phyloP scores from a whole-genome alignment of 1,139 yeast genomes.

The Yamadazyma diddensiae region DNA sequence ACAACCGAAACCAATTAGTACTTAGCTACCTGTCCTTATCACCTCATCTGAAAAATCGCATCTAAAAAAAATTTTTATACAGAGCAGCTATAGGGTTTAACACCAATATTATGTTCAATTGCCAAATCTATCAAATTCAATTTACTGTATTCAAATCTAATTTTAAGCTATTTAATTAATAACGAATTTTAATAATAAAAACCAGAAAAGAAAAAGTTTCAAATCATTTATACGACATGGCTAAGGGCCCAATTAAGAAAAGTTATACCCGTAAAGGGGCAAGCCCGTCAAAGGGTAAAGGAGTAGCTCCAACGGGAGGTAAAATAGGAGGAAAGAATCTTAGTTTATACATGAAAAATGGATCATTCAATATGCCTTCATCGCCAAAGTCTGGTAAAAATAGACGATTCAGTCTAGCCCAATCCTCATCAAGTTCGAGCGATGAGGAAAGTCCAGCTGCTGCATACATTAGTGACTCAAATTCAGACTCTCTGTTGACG shows the following conservation, averaged over 20 bases:
- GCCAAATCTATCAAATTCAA: no score
- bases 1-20: no score
- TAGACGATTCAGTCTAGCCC: constrained; percentile 45
- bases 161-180: no score
- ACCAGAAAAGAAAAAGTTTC: not conserved
- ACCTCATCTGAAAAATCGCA: no score
- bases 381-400: constrained; percentile 1
- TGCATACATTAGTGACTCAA: constrained; percentile 15
- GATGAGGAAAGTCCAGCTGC: constrained; percentile 12
- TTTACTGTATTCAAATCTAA: no score
- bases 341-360: constrained; percentile 22
- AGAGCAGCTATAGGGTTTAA: no score
- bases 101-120: no score
- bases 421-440: constrained; percentile 24
- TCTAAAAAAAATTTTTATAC: no score
- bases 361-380: constrained; percentile 8
- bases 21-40: no score
- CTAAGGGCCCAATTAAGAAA: constrained; percentile 7
- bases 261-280: constrained; percentile 5
- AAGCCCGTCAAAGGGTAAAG: constrained; percentile 3
- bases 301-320: constrained; percentile 5
- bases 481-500: constrained; percentile 37
- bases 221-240: constrained; percentile 4
- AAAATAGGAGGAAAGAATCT: constrained; percentile 38
- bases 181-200: not conserved